These are phyloP conservation scores for Russula abietina DNA, from an alignment of 768 basidiomycete genomes.

Conservation along the genomic window DNA sequence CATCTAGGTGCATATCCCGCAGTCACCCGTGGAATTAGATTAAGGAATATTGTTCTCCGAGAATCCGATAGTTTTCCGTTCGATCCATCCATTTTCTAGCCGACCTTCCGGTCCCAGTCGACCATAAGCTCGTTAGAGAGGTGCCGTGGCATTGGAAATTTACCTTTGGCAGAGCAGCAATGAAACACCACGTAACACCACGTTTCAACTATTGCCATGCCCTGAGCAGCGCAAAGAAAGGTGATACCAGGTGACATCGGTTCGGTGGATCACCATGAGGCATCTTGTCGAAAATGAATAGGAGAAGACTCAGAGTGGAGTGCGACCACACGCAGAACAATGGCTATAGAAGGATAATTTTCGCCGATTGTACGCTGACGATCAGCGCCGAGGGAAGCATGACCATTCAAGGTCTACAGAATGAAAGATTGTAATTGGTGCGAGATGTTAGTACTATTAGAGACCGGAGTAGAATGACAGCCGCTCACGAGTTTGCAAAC, in stretches of 20 bases:
- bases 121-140: no score
- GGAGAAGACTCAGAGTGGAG: neutral
- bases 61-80: neutral
- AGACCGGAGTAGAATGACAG: neutral
- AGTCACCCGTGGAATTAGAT: neutral
- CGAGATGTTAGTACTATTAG: no score
- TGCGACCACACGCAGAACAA: neutral
- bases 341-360: neutral
- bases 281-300: neutral
- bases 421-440: neutral
- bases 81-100: neutral
- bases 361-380: neutral
- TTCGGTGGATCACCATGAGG: neutral
- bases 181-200: neutral
- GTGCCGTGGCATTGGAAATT: neutral
- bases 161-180: neutral
- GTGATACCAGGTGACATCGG: neutral
- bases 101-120: neutral
- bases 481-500: neutral
- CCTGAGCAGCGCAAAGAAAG: neutral
- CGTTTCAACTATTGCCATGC: neutral
- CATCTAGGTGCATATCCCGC: neutral
- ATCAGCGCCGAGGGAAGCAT: neutral
- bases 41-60: neutral
- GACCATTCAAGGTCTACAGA: neutral